Evolutionary conservation across 2,329 filamentous ascomycete genomes (phyloP), one percentile per base, ranked within the genome.

Genomic region (Trichoderma brevicompactum): DNA sequence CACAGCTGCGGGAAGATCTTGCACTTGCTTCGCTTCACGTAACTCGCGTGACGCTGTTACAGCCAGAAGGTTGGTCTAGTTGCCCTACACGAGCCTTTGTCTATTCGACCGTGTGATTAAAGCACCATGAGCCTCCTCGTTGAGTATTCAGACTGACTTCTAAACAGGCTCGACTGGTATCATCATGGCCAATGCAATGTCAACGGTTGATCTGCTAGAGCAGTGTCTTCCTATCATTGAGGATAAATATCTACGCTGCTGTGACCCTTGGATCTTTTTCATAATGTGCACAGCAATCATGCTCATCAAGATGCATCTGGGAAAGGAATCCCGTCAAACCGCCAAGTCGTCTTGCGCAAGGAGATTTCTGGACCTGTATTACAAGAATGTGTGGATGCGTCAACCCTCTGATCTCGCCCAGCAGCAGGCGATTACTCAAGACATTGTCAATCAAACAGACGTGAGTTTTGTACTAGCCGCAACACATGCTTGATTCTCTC

Each of bases 251-350:
- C 28, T 63, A 1, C 60, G 60, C 13, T 15, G 17, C 60, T 23
- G 28, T 8, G 49, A 63, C 41, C 60, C 60, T 8, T 63, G 60
- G 60, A 63, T 8, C 2, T 63, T 63, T n/a, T 63, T 54, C 28
- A 63, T 63, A 7, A 53, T 63, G 60, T 46, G 40, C 38, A 44
- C 48, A 5, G 60, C 60, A 17, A 63, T 63, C 17, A 63, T 53
- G 60, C 49, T 63, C 17, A 41, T 63, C 40, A 53, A 54, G n/a
- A 63, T 63, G 2, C 60, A 54, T 28, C 28, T 63, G 5, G 60
- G 60, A 12, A 54, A 63, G 10, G 60, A 63, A 12, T 36, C 49
- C 28, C 60, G 60, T 6, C 60, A 63, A 28, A 38, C 49, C 38
- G 59, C 59, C 28, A 62, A 62, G n/a, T 53, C 49, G 6, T 36